These are phyloP conservation scores for Fusarium nematophilum DNA, from an alignment of 2,329 filamentous ascomycete genomes.

Conservation along the genomic window DNA sequence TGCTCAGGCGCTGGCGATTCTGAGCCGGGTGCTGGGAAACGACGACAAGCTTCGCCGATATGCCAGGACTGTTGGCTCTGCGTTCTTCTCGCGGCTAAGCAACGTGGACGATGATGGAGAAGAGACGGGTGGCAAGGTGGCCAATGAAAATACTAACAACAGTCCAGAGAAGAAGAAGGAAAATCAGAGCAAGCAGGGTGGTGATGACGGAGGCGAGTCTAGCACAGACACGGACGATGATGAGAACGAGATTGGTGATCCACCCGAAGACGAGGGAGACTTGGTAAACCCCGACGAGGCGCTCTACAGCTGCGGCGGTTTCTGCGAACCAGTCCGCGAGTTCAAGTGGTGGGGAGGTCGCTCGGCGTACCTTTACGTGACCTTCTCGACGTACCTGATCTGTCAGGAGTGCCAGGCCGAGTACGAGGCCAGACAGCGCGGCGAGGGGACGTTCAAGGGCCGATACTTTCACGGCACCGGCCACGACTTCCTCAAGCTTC, in stretches of 20 bases:
- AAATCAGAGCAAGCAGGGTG: background rate
- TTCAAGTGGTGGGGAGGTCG: background rate
- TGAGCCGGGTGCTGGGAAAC: background rate
- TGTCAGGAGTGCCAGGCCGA: slow-evolving; percentile 2
- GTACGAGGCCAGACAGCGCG: background rate
- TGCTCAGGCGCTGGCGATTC: background rate
- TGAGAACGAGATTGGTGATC: background rate
- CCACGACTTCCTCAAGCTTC: slow-evolving; percentile 4
- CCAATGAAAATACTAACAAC: too few species aligned
- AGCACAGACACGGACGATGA: background rate
- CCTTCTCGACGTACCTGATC: background rate
- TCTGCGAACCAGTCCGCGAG: background rate
- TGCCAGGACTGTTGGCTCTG: background rate
- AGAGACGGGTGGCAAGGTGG: background rate
- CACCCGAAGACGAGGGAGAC: slow-evolving; percentile 4
- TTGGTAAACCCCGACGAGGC: background rate
- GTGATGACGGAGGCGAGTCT: background rate
- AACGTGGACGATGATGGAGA: background rate
- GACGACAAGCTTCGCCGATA: background rate
- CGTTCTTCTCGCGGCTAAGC: background rate
- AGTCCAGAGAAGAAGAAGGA: background rate
- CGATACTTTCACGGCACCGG: background rate
- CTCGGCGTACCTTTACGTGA: background rate
- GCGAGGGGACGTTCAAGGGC: background rate
- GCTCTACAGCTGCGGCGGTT: background rate